phyloP scores from a whole-genome alignment of 805 yeast species.

The Tetrapisispora arboricola region DNA sequence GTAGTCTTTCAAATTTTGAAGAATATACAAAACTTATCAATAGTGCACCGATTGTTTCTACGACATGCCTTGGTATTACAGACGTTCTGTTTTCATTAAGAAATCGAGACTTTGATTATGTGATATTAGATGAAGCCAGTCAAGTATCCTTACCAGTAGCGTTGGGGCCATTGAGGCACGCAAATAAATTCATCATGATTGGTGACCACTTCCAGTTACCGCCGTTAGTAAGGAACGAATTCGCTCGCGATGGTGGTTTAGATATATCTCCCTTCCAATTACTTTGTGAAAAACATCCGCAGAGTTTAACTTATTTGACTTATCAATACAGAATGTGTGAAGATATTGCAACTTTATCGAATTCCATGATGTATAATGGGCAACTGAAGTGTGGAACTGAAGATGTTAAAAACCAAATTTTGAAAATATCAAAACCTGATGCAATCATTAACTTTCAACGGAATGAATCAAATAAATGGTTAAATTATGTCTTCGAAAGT shows the following conservation, averaged over 20 bases:
- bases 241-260: constrained; percentile 48
- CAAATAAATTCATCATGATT: constrained; percentile 77
- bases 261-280: constrained; percentile 68
- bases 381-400: constrained; percentile 65
- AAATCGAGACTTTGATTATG: constrained; percentile 66
- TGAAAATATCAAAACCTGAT: constrained; percentile 36
- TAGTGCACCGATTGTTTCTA: constrained; percentile 67
- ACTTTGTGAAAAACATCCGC: constrained; percentile 64
- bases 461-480: constrained; percentile 35
- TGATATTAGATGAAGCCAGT: constrained; percentile 94
- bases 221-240: constrained; percentile 65
- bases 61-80: constrained; percentile 70
- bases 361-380: constrained; percentile 67
- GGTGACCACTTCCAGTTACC: constrained; percentile 95
- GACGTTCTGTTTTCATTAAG: constrained; percentile 22
- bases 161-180: constrained; percentile 73
- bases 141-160: constrained; percentile 89
- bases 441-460: not conserved
- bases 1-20: constrained; percentile 31
- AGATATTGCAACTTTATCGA: constrained; percentile 79
- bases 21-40: constrained; percentile 41
- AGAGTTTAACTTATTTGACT: constrained; percentile 63
- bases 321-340: constrained; percentile 88
- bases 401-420: constrained; percentile 47
- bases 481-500: constrained; percentile 44